These are phyloP conservation scores for Fusarium nisikadoi DNA, from an alignment of 2,329 filamentous ascomycete genomes.

Conservation along the genomic window DNA sequence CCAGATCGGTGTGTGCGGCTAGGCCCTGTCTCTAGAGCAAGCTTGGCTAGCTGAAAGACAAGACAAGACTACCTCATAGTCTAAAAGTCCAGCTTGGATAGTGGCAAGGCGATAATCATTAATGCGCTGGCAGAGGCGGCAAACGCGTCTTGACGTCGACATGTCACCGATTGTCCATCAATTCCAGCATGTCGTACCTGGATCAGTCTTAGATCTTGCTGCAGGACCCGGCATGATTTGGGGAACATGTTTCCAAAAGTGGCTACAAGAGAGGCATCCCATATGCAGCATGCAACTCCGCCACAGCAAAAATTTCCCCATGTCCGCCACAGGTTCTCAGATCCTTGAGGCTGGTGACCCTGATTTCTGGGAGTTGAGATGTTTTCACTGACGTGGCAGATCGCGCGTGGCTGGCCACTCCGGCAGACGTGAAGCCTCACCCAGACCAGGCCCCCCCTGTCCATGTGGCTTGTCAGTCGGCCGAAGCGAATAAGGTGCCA, in stretches of 20 bases:
- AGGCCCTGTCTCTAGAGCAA: conserved; percentile 18
- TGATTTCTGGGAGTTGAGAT: conserved; percentile 15
- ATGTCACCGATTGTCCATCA: not conserved
- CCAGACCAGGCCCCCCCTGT: conserved; percentile 19
- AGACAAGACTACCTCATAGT: not conserved
- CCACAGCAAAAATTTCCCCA: conserved; percentile 47
- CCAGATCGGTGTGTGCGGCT: conserved; percentile 27
- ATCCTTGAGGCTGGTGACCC: conserved; percentile 52
- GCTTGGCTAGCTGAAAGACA: conserved; percentile 38
- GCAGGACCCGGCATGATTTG: conserved; percentile 30
- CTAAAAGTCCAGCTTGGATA: conserved; percentile 22
- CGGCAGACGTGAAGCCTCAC: conserved; percentile 35
- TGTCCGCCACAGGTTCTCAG: conserved; percentile 33
- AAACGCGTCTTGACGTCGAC: conserved; percentile 39
- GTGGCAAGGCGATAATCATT: conserved; percentile 32
- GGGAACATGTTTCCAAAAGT: conserved; percentile 36
- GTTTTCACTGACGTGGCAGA: conserved; percentile 56
- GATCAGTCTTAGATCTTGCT: conserved; percentile 38
- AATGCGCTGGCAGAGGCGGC: conserved; percentile 42
- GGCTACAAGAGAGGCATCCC: conserved; percentile 44
- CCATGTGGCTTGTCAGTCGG: conserved; percentile 38
- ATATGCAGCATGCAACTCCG: conserved; percentile 47
- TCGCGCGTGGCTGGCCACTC: conserved; percentile 48
- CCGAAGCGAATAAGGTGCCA: conserved; percentile 35
- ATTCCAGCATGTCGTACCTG: conserved; percentile 17